phyloP scores from a whole-genome alignment of 441 rosid species.

The Jatropha podagrica region DNA sequence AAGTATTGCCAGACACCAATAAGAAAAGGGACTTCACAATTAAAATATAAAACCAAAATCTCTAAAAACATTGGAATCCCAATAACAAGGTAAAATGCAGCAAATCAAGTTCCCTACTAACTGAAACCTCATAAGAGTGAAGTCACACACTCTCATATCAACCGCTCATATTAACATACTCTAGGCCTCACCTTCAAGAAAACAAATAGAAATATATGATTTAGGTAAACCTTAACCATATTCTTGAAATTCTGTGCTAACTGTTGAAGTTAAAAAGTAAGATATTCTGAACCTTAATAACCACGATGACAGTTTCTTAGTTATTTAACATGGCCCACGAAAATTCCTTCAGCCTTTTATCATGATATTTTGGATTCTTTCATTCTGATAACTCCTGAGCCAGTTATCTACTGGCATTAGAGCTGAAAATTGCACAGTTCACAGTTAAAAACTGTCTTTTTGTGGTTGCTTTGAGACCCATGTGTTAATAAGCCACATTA shows the following conservation, averaged over 20 bases:
- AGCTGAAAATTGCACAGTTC: neutral
- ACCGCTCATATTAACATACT: neutral
- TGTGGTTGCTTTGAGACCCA: neutral
- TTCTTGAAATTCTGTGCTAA: neutral
- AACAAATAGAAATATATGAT: neutral
- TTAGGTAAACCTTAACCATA: neutral
- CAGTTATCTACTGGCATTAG: neutral
- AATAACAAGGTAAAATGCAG: neutral
- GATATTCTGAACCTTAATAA: neutral
- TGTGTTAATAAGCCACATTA: neutral
- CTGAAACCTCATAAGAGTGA: neutral
- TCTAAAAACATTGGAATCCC: neutral
- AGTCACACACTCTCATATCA: neutral
- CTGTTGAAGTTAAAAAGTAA: neutral
- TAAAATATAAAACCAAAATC: neutral
- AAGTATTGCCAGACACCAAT: neutral
- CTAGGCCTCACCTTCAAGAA: neutral
- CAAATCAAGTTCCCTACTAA: neutral
- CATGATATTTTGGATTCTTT: neutral
- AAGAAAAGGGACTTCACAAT: neutral
- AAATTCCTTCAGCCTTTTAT: neutral
- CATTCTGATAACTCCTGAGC: neutral
- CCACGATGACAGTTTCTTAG: neutral
- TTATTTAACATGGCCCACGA: neutral
- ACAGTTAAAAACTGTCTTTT: neutral